phyloP scores from a whole-genome alignment of 169 alveolate species.

The Toxoplasma gondii region DNA sequence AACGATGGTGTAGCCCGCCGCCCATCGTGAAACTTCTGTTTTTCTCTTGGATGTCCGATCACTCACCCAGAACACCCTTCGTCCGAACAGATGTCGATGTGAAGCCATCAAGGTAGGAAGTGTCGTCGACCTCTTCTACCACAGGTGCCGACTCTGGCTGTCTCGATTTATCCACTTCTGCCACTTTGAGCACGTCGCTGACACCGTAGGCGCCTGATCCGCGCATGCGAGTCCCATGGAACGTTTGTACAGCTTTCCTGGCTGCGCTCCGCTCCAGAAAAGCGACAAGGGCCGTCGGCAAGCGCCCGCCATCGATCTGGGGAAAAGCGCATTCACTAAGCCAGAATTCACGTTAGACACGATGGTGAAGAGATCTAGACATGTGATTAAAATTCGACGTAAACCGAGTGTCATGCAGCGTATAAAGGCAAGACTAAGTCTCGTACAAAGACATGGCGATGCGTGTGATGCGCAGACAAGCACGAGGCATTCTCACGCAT shows the following conservation, averaged over 20 bases:
- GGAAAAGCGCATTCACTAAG: neutral
- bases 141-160: constrained; percentile 27
- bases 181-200: constrained; percentile 5
- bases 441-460: no score
- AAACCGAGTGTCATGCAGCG: no score
- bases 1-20: neutral
- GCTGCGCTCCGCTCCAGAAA: constrained; percentile 35
- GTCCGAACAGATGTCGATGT: neutral
- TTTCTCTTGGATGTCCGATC: neutral
- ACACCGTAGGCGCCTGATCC: neutral
- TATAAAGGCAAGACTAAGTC: no score
- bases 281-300: neutral
- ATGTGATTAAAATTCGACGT: no score
- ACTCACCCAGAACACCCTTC: neutral
- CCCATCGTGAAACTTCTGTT: neutral
- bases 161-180: neutral
- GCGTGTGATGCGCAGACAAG: no score
- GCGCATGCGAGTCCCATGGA: constrained; percentile 20
- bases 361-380: no score
- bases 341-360: no score
- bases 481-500: no score
- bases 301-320: constrained; percentile 10
- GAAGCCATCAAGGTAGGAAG: constrained; percentile 5
- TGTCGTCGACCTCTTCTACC: neutral
- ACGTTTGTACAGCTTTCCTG: neutral